Percentiles rank a stretch among this genome's conserved stretches.
phyloP scores from a whole-genome alignment of 306 rosid genomes.

The Malus domestica region ASM211411v1 NC_041795.1:31911001-31911500 shows the following conservation, averaged over 20 bases:
- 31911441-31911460: no score
- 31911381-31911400: background rate
- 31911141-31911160: no score
- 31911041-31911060: no score
- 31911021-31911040: background rate
- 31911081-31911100: background rate
- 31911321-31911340: background rate
- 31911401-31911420: no score
- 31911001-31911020: background rate
- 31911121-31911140: background rate
- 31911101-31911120: background rate
- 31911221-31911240: background rate
- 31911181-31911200: background rate
- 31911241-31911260: background rate
- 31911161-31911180: background rate
- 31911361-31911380: background rate
- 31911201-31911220: background rate
- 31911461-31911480: no score
- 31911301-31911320: background rate
- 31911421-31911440: fast-evolving
- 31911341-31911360: background rate
- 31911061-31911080: no score
- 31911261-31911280: background rate
- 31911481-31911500: no score
- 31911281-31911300: background rate